These are phyloP conservation scores for Fusarium nanum DNA, from an alignment of 2,329 filamentous ascomycete genomes.

Conservation along the genomic window DNA sequence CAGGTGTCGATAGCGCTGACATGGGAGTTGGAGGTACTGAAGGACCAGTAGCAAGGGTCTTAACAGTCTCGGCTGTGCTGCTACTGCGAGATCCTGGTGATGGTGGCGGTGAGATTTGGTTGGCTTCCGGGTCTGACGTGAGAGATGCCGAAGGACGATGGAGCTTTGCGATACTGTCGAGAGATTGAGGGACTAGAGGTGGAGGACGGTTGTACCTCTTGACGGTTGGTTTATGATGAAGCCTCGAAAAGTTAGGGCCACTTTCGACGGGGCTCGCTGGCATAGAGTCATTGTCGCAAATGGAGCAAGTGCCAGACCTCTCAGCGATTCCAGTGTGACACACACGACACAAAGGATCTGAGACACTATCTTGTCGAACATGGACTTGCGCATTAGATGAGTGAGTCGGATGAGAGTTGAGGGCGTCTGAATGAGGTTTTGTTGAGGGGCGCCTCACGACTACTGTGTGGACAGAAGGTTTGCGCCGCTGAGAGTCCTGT, in stretches of 20 bases:
- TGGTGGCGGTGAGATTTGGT: constrained; percentile 26
- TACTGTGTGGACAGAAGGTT: constrained; percentile 23
- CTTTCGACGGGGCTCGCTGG: constrained; percentile 14
- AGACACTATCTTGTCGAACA: constrained; percentile 40
- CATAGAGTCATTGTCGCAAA: constrained; percentile 40
- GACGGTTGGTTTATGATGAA: constrained; percentile 13
- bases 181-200: constrained; percentile 28
- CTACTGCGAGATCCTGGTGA: constrained; percentile 20
- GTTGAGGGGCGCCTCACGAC: constrained; percentile 34
- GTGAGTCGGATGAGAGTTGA: constrained; percentile 37
- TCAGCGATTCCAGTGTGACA: constrained; percentile 43
- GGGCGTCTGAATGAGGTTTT: constrained; percentile 29
- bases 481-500: constrained; percentile 24
- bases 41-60: constrained; percentile 11
- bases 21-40: constrained; percentile 32
- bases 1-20: constrained; percentile 40
- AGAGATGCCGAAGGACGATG: constrained; percentile 26
- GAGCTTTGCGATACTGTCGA: constrained; percentile 31
- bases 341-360: constrained; percentile 38
- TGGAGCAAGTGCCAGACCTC: constrained; percentile 38
- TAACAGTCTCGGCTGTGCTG: constrained; percentile 20
- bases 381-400: constrained; percentile 24
- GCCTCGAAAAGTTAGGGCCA: constrained; percentile 15
- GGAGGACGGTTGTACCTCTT: constrained; percentile 37
- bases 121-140: constrained; percentile 34